A percentile compares a stretch with the other conserved stretches of the same genome.
phyloP scores from a whole-genome alignment of 495 filamentous ascomycete genomes.

The Wilcoxina mikolae region DNA sequence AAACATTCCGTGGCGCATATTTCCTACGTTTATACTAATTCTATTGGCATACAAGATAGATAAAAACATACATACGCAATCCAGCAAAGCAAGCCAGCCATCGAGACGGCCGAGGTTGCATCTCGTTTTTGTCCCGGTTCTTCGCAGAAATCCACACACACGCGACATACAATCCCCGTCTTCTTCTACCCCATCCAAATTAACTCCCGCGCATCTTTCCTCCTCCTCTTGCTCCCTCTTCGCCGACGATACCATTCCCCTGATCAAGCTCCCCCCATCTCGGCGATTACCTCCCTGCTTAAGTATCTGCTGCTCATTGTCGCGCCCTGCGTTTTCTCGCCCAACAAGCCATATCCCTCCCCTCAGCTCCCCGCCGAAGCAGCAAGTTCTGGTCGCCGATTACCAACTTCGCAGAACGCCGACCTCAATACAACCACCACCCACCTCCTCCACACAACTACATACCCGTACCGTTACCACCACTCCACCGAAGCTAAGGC shows the following conservation, averaged over 20 bases:
- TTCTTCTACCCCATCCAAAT: not conserved
- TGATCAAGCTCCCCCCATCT: no score
- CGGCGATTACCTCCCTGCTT: not conserved
- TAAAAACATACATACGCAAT: not conserved
- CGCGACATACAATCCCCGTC: not conserved
- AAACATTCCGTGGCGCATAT: not conserved
- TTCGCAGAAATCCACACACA: not conserved
- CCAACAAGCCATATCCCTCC: not conserved
- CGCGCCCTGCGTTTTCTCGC: not conserved
- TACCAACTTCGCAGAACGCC: constrained; percentile 1
- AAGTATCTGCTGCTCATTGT: not conserved
- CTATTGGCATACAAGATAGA: not conserved
- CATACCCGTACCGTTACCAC: not conserved
- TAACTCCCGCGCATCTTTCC: not conserved
- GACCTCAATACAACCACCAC: not conserved
- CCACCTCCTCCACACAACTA: not conserved
- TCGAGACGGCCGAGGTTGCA: no score
- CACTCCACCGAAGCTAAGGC: no score
- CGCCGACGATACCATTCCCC: no score
- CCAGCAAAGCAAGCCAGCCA: not conserved
- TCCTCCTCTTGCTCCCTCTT: not conserved
- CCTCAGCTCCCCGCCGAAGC: not conserved
- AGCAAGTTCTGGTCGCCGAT: constrained; percentile 1
- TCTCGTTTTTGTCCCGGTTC: no score
- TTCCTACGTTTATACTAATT: not conserved